Evolutionary conservation across 192 early-diverging fungal species (phyloP), one percentile per base, ranked within the genome.

Genomic region (Gigaspora rosea): DNA sequence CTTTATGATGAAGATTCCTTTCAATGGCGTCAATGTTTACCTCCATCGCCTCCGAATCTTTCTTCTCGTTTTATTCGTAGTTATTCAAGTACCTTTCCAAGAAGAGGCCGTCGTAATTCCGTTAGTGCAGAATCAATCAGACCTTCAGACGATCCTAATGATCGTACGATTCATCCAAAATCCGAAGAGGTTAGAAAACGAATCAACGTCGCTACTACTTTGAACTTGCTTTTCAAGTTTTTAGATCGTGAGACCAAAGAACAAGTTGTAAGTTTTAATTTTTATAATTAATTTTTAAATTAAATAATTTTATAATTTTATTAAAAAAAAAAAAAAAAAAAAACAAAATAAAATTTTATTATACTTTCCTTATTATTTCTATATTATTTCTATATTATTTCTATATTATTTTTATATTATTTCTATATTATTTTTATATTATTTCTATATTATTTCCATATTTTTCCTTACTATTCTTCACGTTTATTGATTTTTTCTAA

Each of bases 41-140:
- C 76, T 35, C 50, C 74, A 5, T 65, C 48, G 4, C 33, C 15
- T 5, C 54, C 36, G 8, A 46, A 49, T n/a, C n/a, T n/a, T 41
- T 51, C 46, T 0, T 7, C 49, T 48, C 46, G 41, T 4, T 51
- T 51, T 47, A 36, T 36, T 8, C 61, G 27, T 11, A 62, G 49
- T 65, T 61, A 75, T 20, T 20, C 61, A 15, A 46, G 50, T 36
- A 12, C 20, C 48, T 15, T 32, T 15, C 8, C 15, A 15, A 65
- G 74, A 46, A 20, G 59, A 50, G 62, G 63, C 36, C 69, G 84
- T 48, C 84, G 84, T 41, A 68, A 36, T 15, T 85, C 84, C 51
- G 84, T 85, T 5, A 82, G 80, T 51, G 84, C 80, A 3, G 84
- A 85, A 68, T 85, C 84, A 15, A 81, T 85, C 27, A 48, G 7